Base-by-base conservation (phyloP, 2,329 filamentous ascomycete genomes). In the Fragosphaeria purpurea region DNA sequence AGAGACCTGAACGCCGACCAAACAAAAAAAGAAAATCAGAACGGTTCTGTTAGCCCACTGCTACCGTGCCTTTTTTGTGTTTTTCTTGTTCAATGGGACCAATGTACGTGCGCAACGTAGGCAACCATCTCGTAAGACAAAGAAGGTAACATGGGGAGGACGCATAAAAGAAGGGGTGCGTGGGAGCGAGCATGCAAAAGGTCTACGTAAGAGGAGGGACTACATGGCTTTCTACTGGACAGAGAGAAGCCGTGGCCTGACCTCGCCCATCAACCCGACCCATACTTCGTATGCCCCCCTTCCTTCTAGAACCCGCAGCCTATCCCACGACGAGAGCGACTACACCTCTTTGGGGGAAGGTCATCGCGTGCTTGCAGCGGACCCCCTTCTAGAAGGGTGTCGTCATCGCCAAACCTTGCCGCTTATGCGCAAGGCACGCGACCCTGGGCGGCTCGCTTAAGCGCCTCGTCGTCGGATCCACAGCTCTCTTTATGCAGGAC, bases 1-100 rank as follows among this genome's bases (percentile, higher is more conserved):
- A 31, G 90, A 95, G 7, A 95, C 85, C 59, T 75, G 58, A 2
- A 37, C 11, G 31, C 37, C 33, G 22, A 37, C 13, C 9, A 50
- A 33, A 39, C 6, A 34, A n/a, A 33, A 22, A 22, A 22, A 3
- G 22, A 22, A 22, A 22, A 22, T 22, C 3, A 22, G 22, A 22
- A 22, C 22, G 22, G 22, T 22, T 22, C 22, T 22, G 22, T 22
- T 22, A 22, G 22, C 22, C 22, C 22, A 22, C 22, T 22, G 22
- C 22, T 22, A 22, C 22, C 22, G 22, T 22, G 22, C 22, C 22
- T 22, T 3, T 22, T 2, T 22, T 22, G 22, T 22, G 22, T 22
- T 22, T 22, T 22, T 22, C 22, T 22, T 22, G 2, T 22, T 22
- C 22, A 22, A 22, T 22, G 22, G 22, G 22, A 22, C 22, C 22